Base-by-base conservation (phyloP, 2,329 filamentous ascomycete genomes). In the Blumeria hordei region DNA sequence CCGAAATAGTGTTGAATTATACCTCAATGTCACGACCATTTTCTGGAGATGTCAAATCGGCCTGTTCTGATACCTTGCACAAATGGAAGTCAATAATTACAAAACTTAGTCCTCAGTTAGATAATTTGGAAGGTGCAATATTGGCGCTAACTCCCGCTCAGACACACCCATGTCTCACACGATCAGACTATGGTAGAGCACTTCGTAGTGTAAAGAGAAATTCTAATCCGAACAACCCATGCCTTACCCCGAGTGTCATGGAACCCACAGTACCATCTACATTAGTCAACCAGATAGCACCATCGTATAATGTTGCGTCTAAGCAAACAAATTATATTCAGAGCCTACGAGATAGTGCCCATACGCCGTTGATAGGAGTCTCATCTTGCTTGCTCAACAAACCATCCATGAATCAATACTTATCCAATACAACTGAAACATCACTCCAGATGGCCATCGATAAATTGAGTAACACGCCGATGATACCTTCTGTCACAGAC, bases 1-100 rank as follows among this genome's bases (percentile, higher is more conserved):
- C 87, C 47, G 86, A 94, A 59, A 83, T 95, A 59, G 85, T 96
- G 54, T 71, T 94, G 60, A 85, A 85, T 68, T 84, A 88, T 63
- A 85, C 87, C 18, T 63, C 65, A 10, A 72, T 74, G 0, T 72
- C 75, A 51, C 75, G 76, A 12, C 71, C 76, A 6, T 74, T 76
- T 7, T 72, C 76, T 2, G 75, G 74, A 44, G 58, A 61, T 11
- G 56, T 59, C 32, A 60, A 59, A 43, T 57, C 58, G 18, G 53
- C 58, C 39, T 49, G 62, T n/a, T 59, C 58, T 11, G 60, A 64
- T 45, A 61, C 63, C 51, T 59, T 60, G 11, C 58, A 59, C 5
- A 71, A 77, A 58, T 82, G 79, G 74, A 78, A 76, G 62, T 70
- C 70, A 32, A 69, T 80, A 51, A 75, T 81, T 59, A 64, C 79